Percentiles rank a stretch among this genome's conserved stretches.
phyloP scores from a whole-genome alignment of 371 early-diverging fungal genomes.

The Mortierella sp. region DNA sequence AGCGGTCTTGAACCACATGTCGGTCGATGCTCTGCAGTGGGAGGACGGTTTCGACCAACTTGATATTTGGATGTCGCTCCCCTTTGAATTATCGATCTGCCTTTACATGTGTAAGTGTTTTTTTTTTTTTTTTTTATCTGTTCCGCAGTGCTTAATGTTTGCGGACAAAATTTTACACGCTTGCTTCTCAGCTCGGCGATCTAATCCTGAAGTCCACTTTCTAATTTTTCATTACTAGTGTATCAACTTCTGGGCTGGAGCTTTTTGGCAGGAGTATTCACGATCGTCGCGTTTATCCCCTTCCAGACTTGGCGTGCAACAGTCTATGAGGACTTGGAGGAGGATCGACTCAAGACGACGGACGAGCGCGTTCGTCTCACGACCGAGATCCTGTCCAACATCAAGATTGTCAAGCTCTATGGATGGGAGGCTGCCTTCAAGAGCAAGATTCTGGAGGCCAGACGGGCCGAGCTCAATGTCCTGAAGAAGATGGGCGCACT shows the following conservation, averaged over 20 bases:
- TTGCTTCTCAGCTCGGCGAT: too few relatives aligned
- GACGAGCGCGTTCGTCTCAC: slow-evolving; percentile 71
- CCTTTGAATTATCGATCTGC: slow-evolving; percentile 87
- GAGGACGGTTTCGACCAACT: slow-evolving; percentile 62
- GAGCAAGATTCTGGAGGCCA: slow-evolving; percentile 56
- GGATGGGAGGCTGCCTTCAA: slow-evolving; percentile 66
- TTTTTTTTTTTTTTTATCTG: neutral
- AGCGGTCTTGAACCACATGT: slow-evolving; percentile 89
- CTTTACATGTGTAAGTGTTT: slow-evolving; percentile 67
- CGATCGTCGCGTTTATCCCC: slow-evolving; percentile 73
- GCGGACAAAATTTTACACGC: neutral
- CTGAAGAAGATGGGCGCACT: slow-evolving; percentile 18
- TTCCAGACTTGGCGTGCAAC: slow-evolving; percentile 69
- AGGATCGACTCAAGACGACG: slow-evolving; percentile 65
- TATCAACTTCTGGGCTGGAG: slow-evolving; percentile 76
- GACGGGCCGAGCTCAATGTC: slow-evolving; percentile 62
- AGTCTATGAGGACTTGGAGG: slow-evolving; percentile 57
- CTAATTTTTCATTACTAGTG: slow-evolving; percentile 36
- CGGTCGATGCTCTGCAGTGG: slow-evolving; percentile 73
- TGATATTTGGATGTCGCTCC: slow-evolving; percentile 72
- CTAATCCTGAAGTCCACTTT: too few relatives aligned
- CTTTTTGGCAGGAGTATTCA: slow-evolving; percentile 74
- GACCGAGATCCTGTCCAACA: slow-evolving; percentile 70
- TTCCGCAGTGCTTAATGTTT: neutral
- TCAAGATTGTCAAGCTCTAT: slow-evolving; percentile 64